Evolutionary conservation across 2,329 filamentous ascomycete genomes (phyloP).

Genomic region (Aspergillus neoniger): DNA sequence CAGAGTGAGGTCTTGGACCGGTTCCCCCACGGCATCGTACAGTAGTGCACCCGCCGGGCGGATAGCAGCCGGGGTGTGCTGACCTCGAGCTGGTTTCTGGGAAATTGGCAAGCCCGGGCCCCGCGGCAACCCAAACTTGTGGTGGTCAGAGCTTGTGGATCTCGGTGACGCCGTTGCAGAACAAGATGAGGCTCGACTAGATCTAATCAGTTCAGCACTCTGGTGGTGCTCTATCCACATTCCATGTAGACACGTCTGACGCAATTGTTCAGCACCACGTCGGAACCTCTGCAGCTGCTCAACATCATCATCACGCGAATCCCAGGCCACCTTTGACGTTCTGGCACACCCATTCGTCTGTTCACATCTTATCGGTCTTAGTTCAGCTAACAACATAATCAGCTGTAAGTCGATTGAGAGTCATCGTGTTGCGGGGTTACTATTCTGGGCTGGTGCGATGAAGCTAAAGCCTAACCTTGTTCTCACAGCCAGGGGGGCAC

Average conservation of each 20-base stretch:
- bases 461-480: slow-evolving; percentile 9
- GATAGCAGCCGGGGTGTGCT: slow-evolving; percentile 8
- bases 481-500: neutral
- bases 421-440: slow-evolving; percentile 7
- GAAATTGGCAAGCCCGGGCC: slow-evolving; percentile 7
- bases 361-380: neutral
- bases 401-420: neutral
- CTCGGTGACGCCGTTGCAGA: slow-evolving; percentile 7
- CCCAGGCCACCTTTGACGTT: neutral
- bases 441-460: slow-evolving; percentile 5
- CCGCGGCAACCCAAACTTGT: slow-evolving; percentile 5
- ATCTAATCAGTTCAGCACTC: neutral
- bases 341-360: no score
- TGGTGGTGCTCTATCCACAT: neutral
- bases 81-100: slow-evolving; percentile 12
- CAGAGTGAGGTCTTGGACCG: neutral
- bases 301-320: neutral
- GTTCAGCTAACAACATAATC: neutral
- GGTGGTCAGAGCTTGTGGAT: slow-evolving; percentile 21
- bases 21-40: slow-evolving; percentile 5
- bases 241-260: neutral
- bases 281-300: neutral
- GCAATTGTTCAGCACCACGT: neutral
- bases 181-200: neutral
- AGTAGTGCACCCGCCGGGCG: slow-evolving; percentile 6